Conservation (phyloP, 2,329 filamentous ascomycete genomes). For the Monosporascus ibericus region DNA sequence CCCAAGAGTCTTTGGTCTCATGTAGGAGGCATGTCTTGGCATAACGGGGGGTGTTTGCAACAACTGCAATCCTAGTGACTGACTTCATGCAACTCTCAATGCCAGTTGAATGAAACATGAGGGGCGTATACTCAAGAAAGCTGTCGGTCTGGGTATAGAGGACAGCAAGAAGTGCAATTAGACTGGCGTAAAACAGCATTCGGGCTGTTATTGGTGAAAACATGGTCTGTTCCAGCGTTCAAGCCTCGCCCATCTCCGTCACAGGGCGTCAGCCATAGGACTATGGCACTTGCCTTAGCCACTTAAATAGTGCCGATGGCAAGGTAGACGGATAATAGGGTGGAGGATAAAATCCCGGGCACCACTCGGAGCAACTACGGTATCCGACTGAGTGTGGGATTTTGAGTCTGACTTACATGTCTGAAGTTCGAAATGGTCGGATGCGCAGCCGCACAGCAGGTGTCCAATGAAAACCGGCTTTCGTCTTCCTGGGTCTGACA, state of each 20-base stretch:
- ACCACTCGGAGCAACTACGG: too few species aligned
- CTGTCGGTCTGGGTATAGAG: background rate
- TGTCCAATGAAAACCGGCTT: background rate
- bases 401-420: background rate
- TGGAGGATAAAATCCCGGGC: too few species aligned
- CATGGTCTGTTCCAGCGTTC: background rate
- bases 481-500: background rate
- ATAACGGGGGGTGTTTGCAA: background rate
- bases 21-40: background rate
- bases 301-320: background rate
- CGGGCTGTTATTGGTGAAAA: background rate
- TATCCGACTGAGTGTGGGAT: background rate
- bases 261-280: background rate
- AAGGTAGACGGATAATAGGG: background rate
- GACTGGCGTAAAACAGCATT: background rate
- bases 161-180: constrained; percentile 1
- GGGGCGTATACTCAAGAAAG: constrained; percentile 2
- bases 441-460: background rate
- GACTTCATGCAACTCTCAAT: background rate
- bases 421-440: background rate
- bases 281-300: background rate
- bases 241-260: background rate
- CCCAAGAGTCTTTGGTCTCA: background rate
- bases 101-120: background rate
- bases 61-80: background rate